These are phyloP conservation scores for Globisporangium polare DNA, from an alignment of 352 stramenopile species.

Conservation along the genomic window DNA sequence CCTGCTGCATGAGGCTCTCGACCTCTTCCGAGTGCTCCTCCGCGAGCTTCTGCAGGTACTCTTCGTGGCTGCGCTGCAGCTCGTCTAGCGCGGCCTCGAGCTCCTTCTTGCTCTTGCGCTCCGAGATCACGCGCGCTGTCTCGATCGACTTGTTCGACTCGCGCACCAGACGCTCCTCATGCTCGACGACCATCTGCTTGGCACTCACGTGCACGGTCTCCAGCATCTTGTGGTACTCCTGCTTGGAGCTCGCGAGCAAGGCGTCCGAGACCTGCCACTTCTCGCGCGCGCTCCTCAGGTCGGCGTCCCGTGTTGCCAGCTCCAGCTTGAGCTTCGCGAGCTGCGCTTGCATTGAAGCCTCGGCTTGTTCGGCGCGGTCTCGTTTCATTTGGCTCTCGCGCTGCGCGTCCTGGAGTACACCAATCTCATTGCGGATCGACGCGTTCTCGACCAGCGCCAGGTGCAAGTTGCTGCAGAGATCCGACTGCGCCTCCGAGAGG, in stretches of 20 bases:
- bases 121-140: slow-evolving; percentile 47
- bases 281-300: slow-evolving; percentile 30
- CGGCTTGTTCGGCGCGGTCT: slow-evolving; percentile 25
- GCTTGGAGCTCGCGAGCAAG: slow-evolving; percentile 26
- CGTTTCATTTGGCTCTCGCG: slow-evolving; percentile 37
- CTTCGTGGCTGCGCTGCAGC: slow-evolving; percentile 59
- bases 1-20: slow-evolving; percentile 75
- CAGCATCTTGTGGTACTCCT: slow-evolving; percentile 39
- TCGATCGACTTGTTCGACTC: slow-evolving; percentile 80
- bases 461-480: slow-evolving; percentile 59
- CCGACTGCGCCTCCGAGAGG: slow-evolving; percentile 51
- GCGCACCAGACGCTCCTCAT: slow-evolving; percentile 65
- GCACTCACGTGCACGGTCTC: slow-evolving; percentile 45
- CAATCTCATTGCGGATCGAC: slow-evolving; percentile 66
- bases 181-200: slow-evolving; percentile 42
- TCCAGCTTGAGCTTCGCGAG: slow-evolving; percentile 41
- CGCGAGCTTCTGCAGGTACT: slow-evolving; percentile 73
- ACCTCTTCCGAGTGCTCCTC: slow-evolving; percentile 83
- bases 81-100: slow-evolving; percentile 46
- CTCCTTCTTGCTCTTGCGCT: slow-evolving; percentile 50
- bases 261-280: slow-evolving; percentile 36
- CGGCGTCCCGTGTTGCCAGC: slow-evolving; percentile 26
- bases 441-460: slow-evolving; percentile 74
- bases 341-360: slow-evolving; percentile 25
- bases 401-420: slow-evolving; percentile 44